Base-by-base conservation (phyloP, 495 filamentous ascomycete species). In the Hamigera avellanea region DNA sequence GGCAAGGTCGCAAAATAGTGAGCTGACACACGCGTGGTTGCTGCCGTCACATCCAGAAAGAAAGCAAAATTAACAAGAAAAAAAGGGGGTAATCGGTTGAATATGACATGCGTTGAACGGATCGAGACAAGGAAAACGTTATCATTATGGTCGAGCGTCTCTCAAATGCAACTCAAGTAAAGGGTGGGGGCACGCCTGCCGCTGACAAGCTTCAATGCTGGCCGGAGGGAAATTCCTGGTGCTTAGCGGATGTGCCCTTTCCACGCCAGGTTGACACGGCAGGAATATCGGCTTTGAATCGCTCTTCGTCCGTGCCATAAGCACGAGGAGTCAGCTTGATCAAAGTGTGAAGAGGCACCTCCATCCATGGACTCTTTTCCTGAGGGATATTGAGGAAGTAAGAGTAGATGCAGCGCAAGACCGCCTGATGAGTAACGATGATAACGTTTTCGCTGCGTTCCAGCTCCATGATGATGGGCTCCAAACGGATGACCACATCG, bases 381-480 rank as follows among this genome's bases (percentile, higher is more conserved):
- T 95, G 89, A 14, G 83, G 79, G 31, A 88, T 80, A 46, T 95
- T 93, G 81, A 95, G 93, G 59, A 95, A 98, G 54, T 98, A 98
- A 6, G 91, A 81, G 52, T 96, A 96, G 45, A 98, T 95, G 62
- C 91, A 98, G 35, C 91, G 76, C 37, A 98, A 67, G 15, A 98
- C 88, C 2, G 91, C 91, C 57, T 98, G 91, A 56, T 98, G 91
- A 5, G 91, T 95, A 32, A 98, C 87, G 50, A 98, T 95, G 37
- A 98, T 80, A 43, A 98, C 93, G 49, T 98, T 89, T 55, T 95
- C 91, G 46, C 77, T 82, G 37, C 91, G 76, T 58, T 98, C 91
- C 30, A 98, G 67, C 50, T 98, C 91, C 91, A 98, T 98, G 64
- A 98, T 98, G 58, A 98, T 98, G 32, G 91, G 91, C 50, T 98